Evolutionary conservation across 108 stramenopile genomes (phyloP).

Genomic region (Discostella stelligeroides): DNA sequence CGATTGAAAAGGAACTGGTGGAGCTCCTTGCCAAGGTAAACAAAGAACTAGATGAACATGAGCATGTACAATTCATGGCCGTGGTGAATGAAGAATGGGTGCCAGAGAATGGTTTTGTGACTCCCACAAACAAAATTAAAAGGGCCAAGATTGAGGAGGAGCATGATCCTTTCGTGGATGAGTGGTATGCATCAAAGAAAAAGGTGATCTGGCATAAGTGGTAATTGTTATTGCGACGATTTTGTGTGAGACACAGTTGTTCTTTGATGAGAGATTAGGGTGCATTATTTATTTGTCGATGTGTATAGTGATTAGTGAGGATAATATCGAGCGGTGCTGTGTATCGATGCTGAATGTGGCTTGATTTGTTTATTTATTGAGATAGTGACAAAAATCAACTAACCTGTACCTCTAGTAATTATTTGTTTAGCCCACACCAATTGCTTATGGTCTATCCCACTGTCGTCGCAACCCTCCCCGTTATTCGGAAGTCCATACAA

Average conservation of each 20-base stretch:
- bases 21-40: constrained; percentile 62
- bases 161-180: constrained; percentile 60
- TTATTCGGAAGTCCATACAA: constrained; percentile 77
- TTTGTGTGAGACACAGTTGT: background rate
- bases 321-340: too few species aligned
- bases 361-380: too few species aligned
- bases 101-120: constrained; percentile 82
- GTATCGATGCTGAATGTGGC: too few species aligned
- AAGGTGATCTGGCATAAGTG: constrained; percentile 75
- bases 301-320: too few species aligned
- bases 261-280: too few species aligned
- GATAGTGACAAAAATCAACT: too few species aligned
- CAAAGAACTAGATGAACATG: constrained; percentile 65
- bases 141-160: constrained; percentile 70
- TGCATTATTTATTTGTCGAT: too few species aligned
- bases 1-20: constrained; percentile 57
- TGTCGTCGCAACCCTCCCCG: background rate
- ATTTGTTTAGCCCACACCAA: too few species aligned
- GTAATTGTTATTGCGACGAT: constrained; percentile 9
- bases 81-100: constrained; percentile 85
- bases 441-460: background rate
- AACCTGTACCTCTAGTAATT: too few species aligned
- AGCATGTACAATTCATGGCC: constrained; percentile 61
- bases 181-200: constrained; percentile 70
- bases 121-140: constrained; percentile 85